phyloP scores from a whole-genome alignment of 208 protist genomes.

The Angomonas ambiguus region DNA sequence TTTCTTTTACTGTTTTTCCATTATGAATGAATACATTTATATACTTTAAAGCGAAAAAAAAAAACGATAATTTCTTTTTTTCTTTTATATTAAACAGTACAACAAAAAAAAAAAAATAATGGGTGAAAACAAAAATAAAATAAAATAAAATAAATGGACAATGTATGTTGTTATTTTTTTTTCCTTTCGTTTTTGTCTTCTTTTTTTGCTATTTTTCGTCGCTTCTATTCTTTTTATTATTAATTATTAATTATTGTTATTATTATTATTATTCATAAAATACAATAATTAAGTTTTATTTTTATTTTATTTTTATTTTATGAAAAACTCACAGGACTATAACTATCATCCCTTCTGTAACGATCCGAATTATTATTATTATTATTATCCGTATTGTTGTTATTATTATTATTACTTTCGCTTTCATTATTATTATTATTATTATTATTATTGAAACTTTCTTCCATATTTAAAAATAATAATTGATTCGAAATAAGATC shows the following conservation, averaged over 20 bases:
- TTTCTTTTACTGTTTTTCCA: too few species aligned
- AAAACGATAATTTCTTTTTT: background rate
- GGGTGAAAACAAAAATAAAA: background rate
- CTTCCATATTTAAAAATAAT: slow-evolving; percentile 9
- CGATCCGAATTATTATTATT: background rate
- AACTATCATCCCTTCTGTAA: slow-evolving; percentile 3
- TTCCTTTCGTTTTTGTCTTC: too few species aligned
- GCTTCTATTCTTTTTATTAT: too few species aligned
- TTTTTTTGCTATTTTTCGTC: too few species aligned
- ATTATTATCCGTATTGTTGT: too few species aligned
- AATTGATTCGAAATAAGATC: slow-evolving; percentile 12
- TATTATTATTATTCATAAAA: too few species aligned
- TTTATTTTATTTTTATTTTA: slow-evolving; percentile 12
- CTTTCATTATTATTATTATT: slow-evolving; percentile 7
- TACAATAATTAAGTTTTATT: slow-evolving; percentile 13
- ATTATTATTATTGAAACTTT: slow-evolving; percentile 1
- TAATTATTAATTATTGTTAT: too few species aligned
- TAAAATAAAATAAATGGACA: slow-evolving; percentile 12
- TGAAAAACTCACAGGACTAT: slow-evolving; percentile 13
- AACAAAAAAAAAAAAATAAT: slow-evolving; percentile 15
- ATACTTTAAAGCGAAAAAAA: slow-evolving; percentile 1
- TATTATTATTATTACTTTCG: background rate
- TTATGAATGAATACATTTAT: background rate
- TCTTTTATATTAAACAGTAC: too few species aligned
- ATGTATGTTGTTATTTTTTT: background rate